These are phyloP conservation scores for Populus pruinosa DNA, from an alignment of 345 rosid genomes.

Conservation along the genomic window DNA sequence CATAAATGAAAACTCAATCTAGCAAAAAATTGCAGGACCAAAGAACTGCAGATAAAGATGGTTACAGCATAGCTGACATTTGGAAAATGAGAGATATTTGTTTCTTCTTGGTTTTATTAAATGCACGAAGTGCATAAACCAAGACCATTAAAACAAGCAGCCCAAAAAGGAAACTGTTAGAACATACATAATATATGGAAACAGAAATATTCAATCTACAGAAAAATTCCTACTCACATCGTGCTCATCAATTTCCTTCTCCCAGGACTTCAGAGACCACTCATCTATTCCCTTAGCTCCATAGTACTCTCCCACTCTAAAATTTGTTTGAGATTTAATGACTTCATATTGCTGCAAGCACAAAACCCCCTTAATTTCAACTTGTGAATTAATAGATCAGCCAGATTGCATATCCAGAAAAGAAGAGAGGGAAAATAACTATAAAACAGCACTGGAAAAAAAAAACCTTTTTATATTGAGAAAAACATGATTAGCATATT, in stretches of 20 bases:
- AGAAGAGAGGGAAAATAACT: not conserved
- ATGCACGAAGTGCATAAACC: not conserved
- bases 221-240: constrained; percentile 48
- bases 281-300: constrained; percentile 77
- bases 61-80: not conserved
- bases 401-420: not conserved
- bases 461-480: not conserved
- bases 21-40: not conserved
- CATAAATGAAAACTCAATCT: not conserved
- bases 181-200: not conserved
- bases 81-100: not conserved
- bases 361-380: constrained; percentile 3
- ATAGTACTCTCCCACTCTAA: constrained; percentile 61
- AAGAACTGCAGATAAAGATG: not conserved
- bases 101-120: not conserved
- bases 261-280: constrained; percentile 61
- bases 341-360: constrained; percentile 67
- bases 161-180: not conserved
- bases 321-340: constrained; percentile 36
- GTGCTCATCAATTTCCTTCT: constrained; percentile 54
- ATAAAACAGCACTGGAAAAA: not conserved
- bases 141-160: not conserved
- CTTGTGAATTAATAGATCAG: not conserved
- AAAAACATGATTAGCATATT: not conserved
- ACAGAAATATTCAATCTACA: not conserved